Conservation (phyloP, 148 eudicot species). For the Silene latifolia region DNA sequence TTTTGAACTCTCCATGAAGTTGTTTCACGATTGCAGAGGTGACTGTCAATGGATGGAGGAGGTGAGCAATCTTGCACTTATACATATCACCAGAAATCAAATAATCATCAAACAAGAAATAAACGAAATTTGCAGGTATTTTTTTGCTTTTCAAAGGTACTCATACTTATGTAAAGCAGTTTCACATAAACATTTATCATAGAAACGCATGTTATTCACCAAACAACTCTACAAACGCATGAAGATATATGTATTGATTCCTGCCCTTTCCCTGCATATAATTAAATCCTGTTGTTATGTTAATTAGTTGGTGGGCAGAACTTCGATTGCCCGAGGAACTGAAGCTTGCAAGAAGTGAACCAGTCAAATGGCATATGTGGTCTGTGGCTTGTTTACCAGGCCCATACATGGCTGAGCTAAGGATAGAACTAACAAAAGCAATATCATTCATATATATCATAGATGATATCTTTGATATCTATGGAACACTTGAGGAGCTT, state of each 20-base stretch:
- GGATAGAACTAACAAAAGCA: slow-evolving; percentile 40
- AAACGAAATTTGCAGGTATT: not conserved
- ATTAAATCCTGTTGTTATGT: too few species aligned
- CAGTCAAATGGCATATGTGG: slow-evolving; percentile 55
- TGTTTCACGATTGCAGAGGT: slow-evolving; percentile 6
- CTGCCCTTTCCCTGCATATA: too few species aligned
- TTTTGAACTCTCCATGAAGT: slow-evolving; percentile 4
- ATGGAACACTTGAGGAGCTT: slow-evolving; percentile 47
- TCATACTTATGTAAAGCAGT: too few species aligned
- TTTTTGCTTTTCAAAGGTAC: too few species aligned
- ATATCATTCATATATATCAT: slow-evolving; percentile 33
- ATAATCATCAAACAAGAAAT: slow-evolving; percentile 13
- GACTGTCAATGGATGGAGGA: slow-evolving; percentile 22
- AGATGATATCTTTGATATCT: slow-evolving; percentile 52
- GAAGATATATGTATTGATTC: too few species aligned
- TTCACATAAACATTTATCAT: too few species aligned
- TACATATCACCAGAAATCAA: slow-evolving; percentile 12
- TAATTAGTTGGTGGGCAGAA: slow-evolving; percentile 47
- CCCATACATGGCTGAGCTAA: slow-evolving; percentile 32
- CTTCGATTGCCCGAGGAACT: slow-evolving; percentile 35
- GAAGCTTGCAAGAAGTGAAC: slow-evolving; percentile 36
- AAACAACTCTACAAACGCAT: too few species aligned
- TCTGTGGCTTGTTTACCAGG: slow-evolving; percentile 39
- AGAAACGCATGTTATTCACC: too few species aligned
- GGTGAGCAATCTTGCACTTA: slow-evolving; percentile 32